phyloP scores from a whole-genome alignment of 495 filamentous ascomycete species.

The Bacidia gigantensis region DNA sequence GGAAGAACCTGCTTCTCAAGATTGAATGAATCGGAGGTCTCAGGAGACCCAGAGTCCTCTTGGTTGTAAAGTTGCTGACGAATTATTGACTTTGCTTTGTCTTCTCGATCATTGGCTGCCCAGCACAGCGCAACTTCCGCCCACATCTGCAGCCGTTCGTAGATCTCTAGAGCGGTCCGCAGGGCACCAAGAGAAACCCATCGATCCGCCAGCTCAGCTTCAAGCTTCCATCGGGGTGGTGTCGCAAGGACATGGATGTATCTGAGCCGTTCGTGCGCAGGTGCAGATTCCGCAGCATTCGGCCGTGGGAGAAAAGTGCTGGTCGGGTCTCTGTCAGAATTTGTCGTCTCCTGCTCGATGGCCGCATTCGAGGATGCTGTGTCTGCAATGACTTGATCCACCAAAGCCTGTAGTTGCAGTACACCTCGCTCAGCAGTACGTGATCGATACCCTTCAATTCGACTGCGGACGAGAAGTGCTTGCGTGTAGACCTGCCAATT shows the following conservation, averaged over 20 bases:
- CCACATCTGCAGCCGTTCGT: constrained; percentile 89
- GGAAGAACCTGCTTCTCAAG: constrained; percentile 54
- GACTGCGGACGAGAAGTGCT: constrained; percentile 70
- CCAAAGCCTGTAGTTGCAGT: constrained; percentile 86
- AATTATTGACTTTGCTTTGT: constrained; percentile 62
- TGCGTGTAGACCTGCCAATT: constrained; percentile 99
- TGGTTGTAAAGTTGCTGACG: constrained; percentile 55
- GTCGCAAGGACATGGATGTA: constrained; percentile 74
- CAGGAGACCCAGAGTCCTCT: constrained; percentile 19
- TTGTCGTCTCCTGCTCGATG: too few relatives aligned
- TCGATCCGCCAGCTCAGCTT: constrained; percentile 79
- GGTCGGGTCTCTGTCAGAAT: too few relatives aligned
- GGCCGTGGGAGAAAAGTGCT: constrained; percentile 74
- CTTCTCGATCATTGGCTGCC: constrained; percentile 66
- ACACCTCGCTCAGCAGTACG: constrained; percentile 80
- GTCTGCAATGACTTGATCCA: constrained; percentile 90
- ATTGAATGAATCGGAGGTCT: constrained; percentile 28
- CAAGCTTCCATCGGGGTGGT: constrained; percentile 82
- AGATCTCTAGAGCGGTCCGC: constrained; percentile 86
- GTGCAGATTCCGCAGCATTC: constrained; percentile 62
- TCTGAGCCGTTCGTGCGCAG: constrained; percentile 56
- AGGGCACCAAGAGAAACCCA: constrained; percentile 83
- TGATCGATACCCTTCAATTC: constrained; percentile 74
- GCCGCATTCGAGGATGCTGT: constrained; percentile 38
- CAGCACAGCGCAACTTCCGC: constrained; percentile 88